Conservation (phyloP, 139 green algal species). For the Chlamydomonas sphaeroides region DNA sequence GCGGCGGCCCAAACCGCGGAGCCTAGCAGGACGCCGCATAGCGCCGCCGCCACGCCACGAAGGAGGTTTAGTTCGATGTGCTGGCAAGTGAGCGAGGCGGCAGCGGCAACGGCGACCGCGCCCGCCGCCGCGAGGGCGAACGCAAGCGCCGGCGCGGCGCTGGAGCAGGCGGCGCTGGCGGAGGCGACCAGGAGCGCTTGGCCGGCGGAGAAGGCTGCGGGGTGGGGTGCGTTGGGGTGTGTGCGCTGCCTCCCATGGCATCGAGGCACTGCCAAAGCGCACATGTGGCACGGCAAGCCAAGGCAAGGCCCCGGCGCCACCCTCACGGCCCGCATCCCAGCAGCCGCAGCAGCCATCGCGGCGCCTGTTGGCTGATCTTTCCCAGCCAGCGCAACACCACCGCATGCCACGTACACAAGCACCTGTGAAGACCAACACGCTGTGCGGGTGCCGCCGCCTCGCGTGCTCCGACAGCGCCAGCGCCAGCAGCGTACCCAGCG, state of each 20-base stretch:
- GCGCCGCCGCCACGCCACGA: too few species aligned
- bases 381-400: too few species aligned
- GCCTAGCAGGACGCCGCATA: background rate
- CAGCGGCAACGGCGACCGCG: background rate
- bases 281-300: background rate
- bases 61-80: background rate
- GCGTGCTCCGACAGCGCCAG: conserved; percentile 20
- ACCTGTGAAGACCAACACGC: background rate
- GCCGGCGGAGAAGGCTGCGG: conserved; percentile 20
- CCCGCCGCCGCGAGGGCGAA: background rate
- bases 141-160: background rate
- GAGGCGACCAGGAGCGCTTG: conserved; percentile 1
- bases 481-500: conserved; percentile 14
- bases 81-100: background rate
- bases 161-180: background rate
- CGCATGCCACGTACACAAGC: background rate
- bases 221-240: background rate
- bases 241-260: background rate
- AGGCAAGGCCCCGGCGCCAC: too few species aligned
- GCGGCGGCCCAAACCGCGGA: too few species aligned
- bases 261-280: too few species aligned
- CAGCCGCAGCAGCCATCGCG: too few species aligned
- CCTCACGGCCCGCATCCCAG: background rate
- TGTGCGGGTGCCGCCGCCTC: conserved; percentile 8
- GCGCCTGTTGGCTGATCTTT: background rate